Conservation (phyloP, 345 rosid species). For the Cardiospermum halicacabum region DNA sequence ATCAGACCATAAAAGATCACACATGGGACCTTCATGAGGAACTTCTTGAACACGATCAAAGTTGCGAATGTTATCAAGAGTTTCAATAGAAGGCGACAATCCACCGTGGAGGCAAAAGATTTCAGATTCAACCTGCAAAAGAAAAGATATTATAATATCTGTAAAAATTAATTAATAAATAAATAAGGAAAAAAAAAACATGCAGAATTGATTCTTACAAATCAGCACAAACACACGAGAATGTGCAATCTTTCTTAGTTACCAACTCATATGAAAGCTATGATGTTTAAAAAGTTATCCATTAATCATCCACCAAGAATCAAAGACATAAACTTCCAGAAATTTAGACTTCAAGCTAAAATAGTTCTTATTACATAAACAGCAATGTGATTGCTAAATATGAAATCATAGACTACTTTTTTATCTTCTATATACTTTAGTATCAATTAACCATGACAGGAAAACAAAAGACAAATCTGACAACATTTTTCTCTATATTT, state of each 20-base stretch:
- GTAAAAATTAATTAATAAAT: constrained; percentile 6
- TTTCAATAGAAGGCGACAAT: constrained; percentile 84
- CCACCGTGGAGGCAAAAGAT: constrained; percentile 96
- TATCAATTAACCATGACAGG: not conserved
- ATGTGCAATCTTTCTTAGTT: not conserved
- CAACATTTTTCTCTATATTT: not conserved
- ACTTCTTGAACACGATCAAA: constrained; percentile 96
- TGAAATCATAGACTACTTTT: not conserved
- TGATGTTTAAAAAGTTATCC: too few relatives aligned
- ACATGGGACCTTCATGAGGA: constrained; percentile 99
- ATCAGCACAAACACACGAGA: not conserved
- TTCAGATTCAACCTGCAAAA: constrained; percentile 85
- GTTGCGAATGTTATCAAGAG: constrained; percentile 84
- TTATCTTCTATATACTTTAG: not conserved
- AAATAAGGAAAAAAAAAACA: not conserved
- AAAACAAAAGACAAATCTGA: not conserved
- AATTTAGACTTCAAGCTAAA: not conserved
- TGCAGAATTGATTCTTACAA: not conserved
- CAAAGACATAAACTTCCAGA: not conserved
- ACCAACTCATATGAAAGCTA: not conserved
- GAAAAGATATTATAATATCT: not conserved
- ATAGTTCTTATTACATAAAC: too few relatives aligned
- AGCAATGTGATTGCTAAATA: not conserved
- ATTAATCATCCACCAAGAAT: too few relatives aligned
- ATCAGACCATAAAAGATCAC: constrained; percentile 97